Percentiles rank a stretch among this genome's conserved stretches.
Conservation (phyloP, 805 yeast species). For the Wickerhamomyces subpelliculosus region DNA sequence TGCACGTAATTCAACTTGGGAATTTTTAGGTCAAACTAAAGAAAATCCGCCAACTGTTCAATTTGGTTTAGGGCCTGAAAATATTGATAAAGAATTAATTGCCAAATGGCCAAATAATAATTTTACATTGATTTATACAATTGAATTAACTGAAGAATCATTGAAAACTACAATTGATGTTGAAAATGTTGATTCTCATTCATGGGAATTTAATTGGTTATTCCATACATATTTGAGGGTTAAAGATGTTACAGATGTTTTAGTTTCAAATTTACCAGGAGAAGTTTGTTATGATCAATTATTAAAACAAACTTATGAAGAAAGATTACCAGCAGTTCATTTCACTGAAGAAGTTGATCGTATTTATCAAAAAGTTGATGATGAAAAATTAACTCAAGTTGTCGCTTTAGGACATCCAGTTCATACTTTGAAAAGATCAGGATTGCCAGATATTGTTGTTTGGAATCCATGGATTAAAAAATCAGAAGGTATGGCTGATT, state of each 20-base stretch:
- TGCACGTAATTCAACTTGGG: constrained; percentile 90
- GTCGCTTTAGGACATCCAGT: constrained; percentile 65
- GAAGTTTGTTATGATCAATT: constrained; percentile 72
- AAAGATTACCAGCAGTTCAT: constrained; percentile 67
- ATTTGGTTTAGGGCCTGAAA: constrained; percentile 85
- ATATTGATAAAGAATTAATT: constrained; percentile 66
- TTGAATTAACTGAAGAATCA: constrained; percentile 50
- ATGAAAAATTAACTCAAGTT: constrained; percentile 54
- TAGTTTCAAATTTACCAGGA: constrained; percentile 75
- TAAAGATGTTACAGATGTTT: constrained; percentile 68
- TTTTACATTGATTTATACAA: constrained; percentile 69
- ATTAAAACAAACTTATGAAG: constrained; percentile 50
- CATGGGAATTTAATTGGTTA: constrained; percentile 86
- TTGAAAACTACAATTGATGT: constrained; percentile 71
- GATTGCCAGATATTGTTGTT: constrained; percentile 69
- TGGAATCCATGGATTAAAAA: constrained; percentile 97
- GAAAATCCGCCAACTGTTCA: constrained; percentile 73
- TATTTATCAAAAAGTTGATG: constrained; percentile 60
- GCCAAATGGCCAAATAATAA: constrained; percentile 47
- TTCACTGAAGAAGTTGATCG: constrained; percentile 80
- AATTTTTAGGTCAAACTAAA: constrained; percentile 79
- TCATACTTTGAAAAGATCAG: constrained; percentile 58
- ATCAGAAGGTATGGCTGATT: constrained; percentile 80
- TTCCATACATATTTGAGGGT: constrained; percentile 86
- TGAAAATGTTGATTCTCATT: constrained; percentile 53